phyloP scores from a whole-genome alignment of 2,329 filamentous ascomycete genomes.

The Elsinoe ampelina region DNA sequence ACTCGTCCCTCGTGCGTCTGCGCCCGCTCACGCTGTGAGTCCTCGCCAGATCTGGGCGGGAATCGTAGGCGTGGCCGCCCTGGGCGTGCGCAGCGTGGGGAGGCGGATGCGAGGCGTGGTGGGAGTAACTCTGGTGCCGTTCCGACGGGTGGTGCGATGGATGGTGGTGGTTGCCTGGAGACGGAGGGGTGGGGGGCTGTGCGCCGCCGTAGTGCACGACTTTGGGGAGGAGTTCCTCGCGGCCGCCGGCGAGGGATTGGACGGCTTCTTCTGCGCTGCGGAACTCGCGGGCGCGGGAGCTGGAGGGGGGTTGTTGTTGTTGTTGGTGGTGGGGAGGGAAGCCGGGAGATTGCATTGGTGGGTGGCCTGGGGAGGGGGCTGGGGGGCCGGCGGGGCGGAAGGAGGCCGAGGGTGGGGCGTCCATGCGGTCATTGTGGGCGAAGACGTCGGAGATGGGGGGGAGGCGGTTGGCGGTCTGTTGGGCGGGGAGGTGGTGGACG shows the following conservation, averaged over 20 bases:
- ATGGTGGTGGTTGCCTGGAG: constrained; percentile 48
- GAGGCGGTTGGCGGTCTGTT: constrained; percentile 81
- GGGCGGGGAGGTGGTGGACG: constrained; percentile 81
- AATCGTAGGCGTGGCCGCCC: constrained; percentile 26
- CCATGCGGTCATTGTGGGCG: constrained; percentile 58
- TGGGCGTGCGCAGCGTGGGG: constrained; percentile 9
- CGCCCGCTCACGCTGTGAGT: constrained; percentile 52
- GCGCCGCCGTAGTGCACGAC: constrained; percentile 92
- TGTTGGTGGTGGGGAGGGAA: constrained; percentile 48
- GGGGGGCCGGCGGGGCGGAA: constrained; percentile 22
- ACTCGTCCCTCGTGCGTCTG: constrained; percentile 76
- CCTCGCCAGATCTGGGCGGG: constrained; percentile 24
- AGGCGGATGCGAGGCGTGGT: constrained; percentile 18
- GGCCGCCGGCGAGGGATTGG: constrained; percentile 78
- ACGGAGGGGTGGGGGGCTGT: constrained; percentile 85
- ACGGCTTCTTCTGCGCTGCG: constrained; percentile 94
- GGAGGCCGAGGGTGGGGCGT: constrained; percentile 24
- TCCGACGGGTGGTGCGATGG: constrained; percentile 14
- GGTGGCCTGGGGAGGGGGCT: constrained; percentile 47
- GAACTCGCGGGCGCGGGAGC: constrained; percentile 67
- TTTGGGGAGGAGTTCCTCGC: constrained; percentile 83
- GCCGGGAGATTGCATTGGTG: constrained; percentile 67
- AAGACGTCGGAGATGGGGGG: constrained; percentile 95
- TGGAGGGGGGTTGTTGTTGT: constrained; percentile 40
- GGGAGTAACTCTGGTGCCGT: constrained; percentile 16